Percentiles rank a stretch among this genome's conserved stretches.
Conservation (phyloP, 768 basidiomycete genomes). For the Stropharia rugosoannulata region DNA sequence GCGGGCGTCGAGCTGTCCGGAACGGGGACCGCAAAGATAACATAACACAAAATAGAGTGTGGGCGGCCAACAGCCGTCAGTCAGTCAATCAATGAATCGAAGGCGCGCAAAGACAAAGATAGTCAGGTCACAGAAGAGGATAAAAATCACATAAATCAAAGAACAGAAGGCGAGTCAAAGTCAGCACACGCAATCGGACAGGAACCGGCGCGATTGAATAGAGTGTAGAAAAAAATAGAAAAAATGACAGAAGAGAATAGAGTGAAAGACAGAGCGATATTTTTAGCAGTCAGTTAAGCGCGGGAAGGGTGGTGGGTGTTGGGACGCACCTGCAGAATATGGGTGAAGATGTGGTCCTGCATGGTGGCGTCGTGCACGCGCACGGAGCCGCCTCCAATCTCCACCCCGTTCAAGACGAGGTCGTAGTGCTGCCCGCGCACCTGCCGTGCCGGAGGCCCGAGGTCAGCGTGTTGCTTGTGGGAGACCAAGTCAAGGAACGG, state of each 20-base stretch:
- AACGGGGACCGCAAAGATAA: too few species aligned
- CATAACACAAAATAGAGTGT: background rate
- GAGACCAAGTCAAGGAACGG: background rate
- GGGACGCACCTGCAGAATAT: constrained; percentile 69
- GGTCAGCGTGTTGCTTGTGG: background rate
- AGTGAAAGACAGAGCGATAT: background rate
- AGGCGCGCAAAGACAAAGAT: background rate
- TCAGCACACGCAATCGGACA: background rate
- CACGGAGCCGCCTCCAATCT: constrained; percentile 93
- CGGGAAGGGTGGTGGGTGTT: background rate
- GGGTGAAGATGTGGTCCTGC: constrained; percentile 79
- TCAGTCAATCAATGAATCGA: background rate
- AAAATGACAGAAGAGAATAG: constrained; percentile 5
- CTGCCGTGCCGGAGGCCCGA: constrained; percentile 32
- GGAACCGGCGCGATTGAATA: constrained; percentile 8
- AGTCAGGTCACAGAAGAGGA: too few species aligned
- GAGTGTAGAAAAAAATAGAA: constrained; percentile 1
- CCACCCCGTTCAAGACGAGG: constrained; percentile 89
- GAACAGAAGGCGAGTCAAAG: background rate
- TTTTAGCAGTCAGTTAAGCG: background rate
- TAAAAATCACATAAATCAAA: too few species aligned
- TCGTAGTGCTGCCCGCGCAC: constrained; percentile 97
- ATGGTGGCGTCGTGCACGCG: constrained; percentile 86
- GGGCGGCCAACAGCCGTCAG: background rate
- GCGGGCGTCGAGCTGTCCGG: constrained; percentile 60